Evolutionary conservation across 805 yeast genomes (phyloP).

Genomic region (Tetrapisispora pingtungensis): DNA sequence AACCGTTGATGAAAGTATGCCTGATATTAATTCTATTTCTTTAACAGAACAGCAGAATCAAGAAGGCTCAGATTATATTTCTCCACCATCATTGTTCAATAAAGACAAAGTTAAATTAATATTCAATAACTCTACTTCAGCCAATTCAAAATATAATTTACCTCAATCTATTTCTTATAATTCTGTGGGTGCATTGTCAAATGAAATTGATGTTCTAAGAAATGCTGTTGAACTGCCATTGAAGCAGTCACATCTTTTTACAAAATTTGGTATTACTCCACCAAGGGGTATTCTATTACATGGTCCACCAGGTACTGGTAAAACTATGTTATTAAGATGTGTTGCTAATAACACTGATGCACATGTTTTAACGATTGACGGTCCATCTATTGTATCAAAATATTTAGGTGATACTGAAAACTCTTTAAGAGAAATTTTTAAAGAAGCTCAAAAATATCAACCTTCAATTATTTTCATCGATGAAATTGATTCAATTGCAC

Average conservation of each 20-base stretch:
- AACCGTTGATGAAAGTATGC: conserved; percentile 27
- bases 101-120: conserved; percentile 27
- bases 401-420: conserved; percentile 92
- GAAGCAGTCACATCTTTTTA: conserved; percentile 62
- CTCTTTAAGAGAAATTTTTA: conserved; percentile 68
- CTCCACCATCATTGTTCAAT: conserved; percentile 41
- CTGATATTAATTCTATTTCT: conserved; percentile 30
- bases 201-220: conserved; percentile 51
- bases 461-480: conserved; percentile 86
- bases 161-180: conserved; percentile 38
- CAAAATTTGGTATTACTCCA: conserved; percentile 80
- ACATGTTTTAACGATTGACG: conserved; percentile 77
- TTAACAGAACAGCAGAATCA: conserved; percentile 6
- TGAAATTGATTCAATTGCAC: conserved; percentile 88
- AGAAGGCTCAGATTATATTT: conserved; percentile 22
- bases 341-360: conserved; percentile 72
- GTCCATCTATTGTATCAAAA: conserved; percentile 86
- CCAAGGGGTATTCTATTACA: conserved; percentile 89
- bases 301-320: conserved; percentile 98
- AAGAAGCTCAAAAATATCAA: conserved; percentile 75
- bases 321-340: conserved; percentile 76
- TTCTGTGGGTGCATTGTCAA: conserved; percentile 67
- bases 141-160: conserved; percentile 34
- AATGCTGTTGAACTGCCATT: conserved; percentile 73
- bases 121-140: conserved; percentile 18